Base-by-base conservation (phyloP, 1,284 basidiomycete genomes). In the Cutaneotrichosporon daszewskae region DNA sequence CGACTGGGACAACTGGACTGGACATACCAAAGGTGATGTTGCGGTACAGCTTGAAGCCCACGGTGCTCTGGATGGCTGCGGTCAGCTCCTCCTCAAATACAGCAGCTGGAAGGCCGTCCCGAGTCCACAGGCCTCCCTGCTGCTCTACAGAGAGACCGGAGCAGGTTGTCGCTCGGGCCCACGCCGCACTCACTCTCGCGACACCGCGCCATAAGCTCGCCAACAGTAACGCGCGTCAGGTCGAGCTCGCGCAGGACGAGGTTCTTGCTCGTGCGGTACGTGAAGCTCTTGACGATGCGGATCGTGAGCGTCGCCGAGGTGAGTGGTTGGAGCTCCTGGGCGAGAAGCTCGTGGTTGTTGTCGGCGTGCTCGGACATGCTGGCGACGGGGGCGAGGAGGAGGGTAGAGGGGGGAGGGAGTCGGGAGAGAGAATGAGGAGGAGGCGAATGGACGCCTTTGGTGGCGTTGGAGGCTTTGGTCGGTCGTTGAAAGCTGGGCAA, bases 261-360 rank as follows among this genome's bases (percentile, higher is more conserved):
- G 59, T 81, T 84, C 64, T 86, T 87, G 72, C 90, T 85, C 27
- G 90, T 92, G 40, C 94, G 81, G 67, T 81, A 97, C 62, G 84
- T 83, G 66, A 98, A 95, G 31, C 85, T 90, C 68, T 98, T 98
- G 75, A 98, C 89, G 54, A 97, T 79, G 25, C 94, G 82, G 32
- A 97, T 50, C 0, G 69, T 72, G n/a, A 72, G 43, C 3, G 64
- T 67, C 5, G 69, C 67, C 35, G 51, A 40, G 3, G 60, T 59
- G 10, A 56, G 31, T 2, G 66, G 66, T 19, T 55, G 50, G 2
- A 55, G 42, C 26, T 60, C 57, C 7, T 57, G 59, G 11, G 60
- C 53, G 27, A 60, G 57, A 5, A 45, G 54, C 45, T 59, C 52
- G 38, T 57, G 58, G 9, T 34, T 34, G 29, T 32, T 27, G n/a